A percentile compares a stretch with the other conserved stretches of the same genome.
Evolutionary conservation across 768 basidiomycete species (phyloP).

Genomic region (Mrakia hoshinonis): DNA sequence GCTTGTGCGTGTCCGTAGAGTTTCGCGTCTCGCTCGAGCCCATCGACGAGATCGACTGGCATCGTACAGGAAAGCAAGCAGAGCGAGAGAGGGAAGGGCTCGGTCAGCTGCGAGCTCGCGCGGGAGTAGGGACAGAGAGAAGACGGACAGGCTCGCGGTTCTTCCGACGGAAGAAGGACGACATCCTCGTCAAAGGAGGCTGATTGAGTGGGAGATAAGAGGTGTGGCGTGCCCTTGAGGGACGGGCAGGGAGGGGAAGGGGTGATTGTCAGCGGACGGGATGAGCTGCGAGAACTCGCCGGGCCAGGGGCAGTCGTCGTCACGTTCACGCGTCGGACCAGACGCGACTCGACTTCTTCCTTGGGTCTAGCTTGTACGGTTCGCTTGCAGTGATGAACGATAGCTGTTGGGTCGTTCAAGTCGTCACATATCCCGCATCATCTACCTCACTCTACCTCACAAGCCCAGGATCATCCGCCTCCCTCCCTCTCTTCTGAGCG

Average conservation of each 20-base stretch:
- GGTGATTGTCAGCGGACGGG: not conserved
- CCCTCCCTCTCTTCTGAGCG: not conserved
- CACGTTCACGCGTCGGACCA: no score
- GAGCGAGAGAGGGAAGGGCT: not conserved
- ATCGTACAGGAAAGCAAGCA: not conserved
- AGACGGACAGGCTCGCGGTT: slow-evolving; percentile 8
- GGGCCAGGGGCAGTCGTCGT: no score
- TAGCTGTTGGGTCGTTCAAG: slow-evolving; percentile 2
- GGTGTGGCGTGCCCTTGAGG: not conserved
- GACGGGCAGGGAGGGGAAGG: not conserved
- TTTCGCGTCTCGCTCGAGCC: slow-evolving; percentile 1
- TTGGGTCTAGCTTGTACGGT: no score
- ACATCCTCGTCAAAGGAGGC: not conserved
- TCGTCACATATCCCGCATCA: not conserved
- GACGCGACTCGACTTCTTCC: no score
- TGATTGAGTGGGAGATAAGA: not conserved
- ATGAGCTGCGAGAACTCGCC: no score
- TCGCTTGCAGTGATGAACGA: no score
- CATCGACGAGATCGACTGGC: slow-evolving; percentile 21
- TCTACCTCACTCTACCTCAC: not conserved
- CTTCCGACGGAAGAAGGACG: slow-evolving; percentile 2
- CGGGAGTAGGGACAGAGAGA: no score
- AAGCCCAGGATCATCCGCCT: not conserved
- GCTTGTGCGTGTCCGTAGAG: slow-evolving; percentile 14
- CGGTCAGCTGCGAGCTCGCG: not conserved